Evolutionary conservation across 2,329 filamentous ascomycete species (phyloP).

Genomic region (Nemania sp.): DNA sequence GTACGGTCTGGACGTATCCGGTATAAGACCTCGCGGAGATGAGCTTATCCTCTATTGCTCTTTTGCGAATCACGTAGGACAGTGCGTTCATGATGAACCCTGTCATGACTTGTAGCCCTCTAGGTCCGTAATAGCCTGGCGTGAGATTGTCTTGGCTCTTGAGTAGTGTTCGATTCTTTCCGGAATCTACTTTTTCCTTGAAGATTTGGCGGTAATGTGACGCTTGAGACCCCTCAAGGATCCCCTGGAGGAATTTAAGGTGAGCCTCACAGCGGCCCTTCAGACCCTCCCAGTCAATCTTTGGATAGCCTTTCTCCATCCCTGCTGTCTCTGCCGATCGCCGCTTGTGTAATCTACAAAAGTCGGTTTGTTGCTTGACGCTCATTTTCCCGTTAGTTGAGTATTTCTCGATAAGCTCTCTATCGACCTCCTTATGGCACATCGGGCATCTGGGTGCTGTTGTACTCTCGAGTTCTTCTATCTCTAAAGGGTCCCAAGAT

Average conservation of each 20-base stretch:
- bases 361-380: conserved; percentile 69
- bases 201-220: conserved; percentile 73
- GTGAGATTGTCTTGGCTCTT: conserved; percentile 69
- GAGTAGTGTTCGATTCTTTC: conserved; percentile 70
- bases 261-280: conserved; percentile 69
- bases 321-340: conserved; percentile 63
- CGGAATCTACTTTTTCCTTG: conserved; percentile 65
- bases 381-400: conserved; percentile 62
- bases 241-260: conserved; percentile 64
- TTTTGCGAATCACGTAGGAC: conserved; percentile 68
- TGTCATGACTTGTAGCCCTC: conserved; percentile 78
- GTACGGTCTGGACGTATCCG: conserved; percentile 77
- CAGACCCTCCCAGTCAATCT: conserved; percentile 75
- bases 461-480: conserved; percentile 33
- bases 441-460: conserved; percentile 69
- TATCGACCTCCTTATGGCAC: conserved; percentile 71
- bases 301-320: conserved; percentile 71
- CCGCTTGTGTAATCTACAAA: conserved; percentile 73
- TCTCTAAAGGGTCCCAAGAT: conserved; percentile 25
- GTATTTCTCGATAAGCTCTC: conserved; percentile 65
- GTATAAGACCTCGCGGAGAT: conserved; percentile 75
- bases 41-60: conserved; percentile 72
- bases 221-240: conserved; percentile 67
- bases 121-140: conserved; percentile 86
- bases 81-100: conserved; percentile 74